phyloP scores from a whole-genome alignment of 2,329 filamentous ascomycete species.

The Endoconidiophora polonica region DNA sequence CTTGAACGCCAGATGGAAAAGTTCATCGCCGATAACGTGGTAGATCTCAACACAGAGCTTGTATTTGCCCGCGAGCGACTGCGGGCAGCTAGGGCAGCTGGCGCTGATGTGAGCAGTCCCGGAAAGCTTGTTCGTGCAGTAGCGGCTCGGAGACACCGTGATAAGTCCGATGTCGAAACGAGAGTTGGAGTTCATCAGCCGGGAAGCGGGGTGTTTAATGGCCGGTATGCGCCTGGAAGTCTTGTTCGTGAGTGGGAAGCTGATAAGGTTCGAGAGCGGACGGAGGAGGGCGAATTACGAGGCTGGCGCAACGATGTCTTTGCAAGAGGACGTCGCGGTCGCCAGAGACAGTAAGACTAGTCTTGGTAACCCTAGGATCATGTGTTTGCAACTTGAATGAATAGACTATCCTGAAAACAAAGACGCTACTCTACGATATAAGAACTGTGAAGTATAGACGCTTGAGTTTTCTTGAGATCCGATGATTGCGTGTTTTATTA shows the following conservation, averaged over 20 bases:
- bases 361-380: too few species aligned
- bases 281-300: slow-evolving; percentile 41
- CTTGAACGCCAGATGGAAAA: slow-evolving; percentile 64
- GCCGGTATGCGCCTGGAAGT: slow-evolving; percentile 76
- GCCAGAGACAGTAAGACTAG: not conserved
- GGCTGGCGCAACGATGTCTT: slow-evolving; percentile 49
- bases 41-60: slow-evolving; percentile 66
- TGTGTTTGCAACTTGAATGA: not conserved
- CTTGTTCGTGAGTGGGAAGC: slow-evolving; percentile 81
- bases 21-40: slow-evolving; percentile 52
- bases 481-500: too few species aligned
- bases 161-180: slow-evolving; percentile 58
- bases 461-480: too few species aligned
- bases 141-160: slow-evolving; percentile 62
- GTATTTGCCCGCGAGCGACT: slow-evolving; percentile 75
- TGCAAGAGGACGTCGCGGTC: not conserved
- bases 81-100: slow-evolving; percentile 64
- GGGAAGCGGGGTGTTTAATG: slow-evolving; percentile 51
- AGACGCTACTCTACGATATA: not conserved
- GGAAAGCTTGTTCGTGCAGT: slow-evolving; percentile 64
- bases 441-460: too few species aligned
- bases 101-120: not conserved
- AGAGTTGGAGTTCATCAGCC: slow-evolving; percentile 39
- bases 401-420: not conserved
- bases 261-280: slow-evolving; percentile 51